Percentiles rank a stretch among this genome's conserved stretches.
phyloP scores from a whole-genome alignment of 345 rosid species.

The Citrus glauca region DNA sequence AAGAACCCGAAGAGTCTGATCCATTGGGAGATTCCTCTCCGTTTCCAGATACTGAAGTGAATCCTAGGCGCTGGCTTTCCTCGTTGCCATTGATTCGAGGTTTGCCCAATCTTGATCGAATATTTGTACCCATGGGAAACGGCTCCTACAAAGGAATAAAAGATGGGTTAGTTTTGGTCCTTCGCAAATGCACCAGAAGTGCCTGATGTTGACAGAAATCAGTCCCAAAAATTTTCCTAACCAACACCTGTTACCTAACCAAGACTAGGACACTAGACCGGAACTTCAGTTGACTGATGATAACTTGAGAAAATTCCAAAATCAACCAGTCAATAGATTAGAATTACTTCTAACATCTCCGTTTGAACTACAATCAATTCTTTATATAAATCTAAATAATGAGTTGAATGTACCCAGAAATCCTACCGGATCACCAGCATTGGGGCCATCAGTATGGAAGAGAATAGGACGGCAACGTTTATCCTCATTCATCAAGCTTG shows the following conservation, averaged over 20 bases:
- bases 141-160: constrained; percentile 53
- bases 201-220: neutral
- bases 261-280: neutral
- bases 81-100: constrained; percentile 45
- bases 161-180: neutral
- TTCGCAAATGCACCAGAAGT: neutral
- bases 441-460: constrained; percentile 83
- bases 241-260: neutral
- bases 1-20: constrained; percentile 41
- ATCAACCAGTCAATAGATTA: neutral
- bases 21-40: constrained; percentile 62
- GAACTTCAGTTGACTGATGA: neutral
- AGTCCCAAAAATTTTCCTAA: neutral
- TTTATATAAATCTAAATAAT: neutral
- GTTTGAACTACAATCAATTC: neutral
- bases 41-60: constrained; percentile 39
- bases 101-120: constrained; percentile 69
- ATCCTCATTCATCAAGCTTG: constrained; percentile 93
- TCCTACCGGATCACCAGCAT: constrained; percentile 81
- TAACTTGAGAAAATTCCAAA: neutral
- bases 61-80: constrained; percentile 43
- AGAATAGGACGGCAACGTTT: constrained; percentile 89
- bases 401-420: neutral
- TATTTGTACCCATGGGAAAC: constrained; percentile 74
- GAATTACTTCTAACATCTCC: neutral